phyloP scores from a whole-genome alignment of 306 rosid genomes.

The Begonia masoniana region DNA sequence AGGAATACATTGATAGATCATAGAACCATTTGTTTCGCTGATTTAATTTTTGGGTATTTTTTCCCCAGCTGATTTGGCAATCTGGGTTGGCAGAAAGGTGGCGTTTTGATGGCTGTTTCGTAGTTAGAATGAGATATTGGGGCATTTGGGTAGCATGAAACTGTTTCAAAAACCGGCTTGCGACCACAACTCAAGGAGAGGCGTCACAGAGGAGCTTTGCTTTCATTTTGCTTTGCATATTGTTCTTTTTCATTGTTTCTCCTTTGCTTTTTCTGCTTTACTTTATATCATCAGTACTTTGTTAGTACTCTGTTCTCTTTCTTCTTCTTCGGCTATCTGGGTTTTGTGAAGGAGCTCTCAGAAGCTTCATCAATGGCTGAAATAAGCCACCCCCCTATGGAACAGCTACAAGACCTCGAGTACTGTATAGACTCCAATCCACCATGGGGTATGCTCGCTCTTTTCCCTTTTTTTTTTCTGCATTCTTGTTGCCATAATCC shows the following conservation, averaged over 20 bases:
- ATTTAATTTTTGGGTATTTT: no score
- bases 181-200: slow-evolving; percentile 15
- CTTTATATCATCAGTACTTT: slow-evolving; percentile 49
- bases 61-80: no score
- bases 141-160: slow-evolving; percentile 8
- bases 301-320: slow-evolving; percentile 34
- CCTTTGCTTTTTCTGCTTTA: slow-evolving; percentile 20
- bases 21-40: no score
- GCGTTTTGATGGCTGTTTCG: slow-evolving; percentile 10
- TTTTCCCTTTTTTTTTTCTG: neutral
- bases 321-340: slow-evolving; percentile 21
- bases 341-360: slow-evolving; percentile 15
- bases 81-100: neutral
- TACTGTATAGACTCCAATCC: slow-evolving; percentile 98
- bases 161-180: slow-evolving; percentile 13
- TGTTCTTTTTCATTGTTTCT: slow-evolving; percentile 15
- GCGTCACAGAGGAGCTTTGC: slow-evolving; percentile 18
- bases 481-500: neutral
- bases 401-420: slow-evolving; percentile 97
- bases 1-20: no score
- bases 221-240: slow-evolving; percentile 28
- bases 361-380: slow-evolving; percentile 70
- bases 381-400: slow-evolving; percentile 93
- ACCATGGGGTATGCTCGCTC: slow-evolving; percentile 66
- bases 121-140: slow-evolving; percentile 7